These are phyloP conservation scores for Saxispiralis lemnorum DNA, from an alignment of 495 filamentous ascomycete species.

Conservation along the genomic window DNA sequence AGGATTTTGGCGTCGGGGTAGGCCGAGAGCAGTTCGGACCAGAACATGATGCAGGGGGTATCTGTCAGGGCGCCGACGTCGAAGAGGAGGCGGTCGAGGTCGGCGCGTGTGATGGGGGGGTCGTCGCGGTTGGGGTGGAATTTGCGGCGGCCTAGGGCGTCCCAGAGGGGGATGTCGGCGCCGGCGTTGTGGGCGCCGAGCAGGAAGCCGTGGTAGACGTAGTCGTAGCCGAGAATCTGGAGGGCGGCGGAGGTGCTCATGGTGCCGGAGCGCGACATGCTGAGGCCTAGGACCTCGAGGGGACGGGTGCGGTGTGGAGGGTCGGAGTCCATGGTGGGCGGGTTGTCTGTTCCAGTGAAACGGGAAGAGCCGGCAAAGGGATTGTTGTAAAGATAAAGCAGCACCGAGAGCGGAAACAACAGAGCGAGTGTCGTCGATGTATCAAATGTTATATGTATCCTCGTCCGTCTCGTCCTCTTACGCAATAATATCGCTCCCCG, in stretches of 20 bases:
- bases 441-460: too few relatives aligned
- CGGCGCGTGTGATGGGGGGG: neutral
- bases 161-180: constrained; percentile 8
- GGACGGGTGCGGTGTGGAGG: constrained; percentile 6
- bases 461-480: too few relatives aligned
- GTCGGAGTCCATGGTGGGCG: too few relatives aligned
- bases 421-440: too few relatives aligned
- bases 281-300: constrained; percentile 9
- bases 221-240: constrained; percentile 6
- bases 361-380: too few relatives aligned
- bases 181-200: constrained; percentile 4
- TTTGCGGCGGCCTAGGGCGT: constrained; percentile 2
- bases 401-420: too few relatives aligned
- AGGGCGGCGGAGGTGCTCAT: constrained; percentile 7
- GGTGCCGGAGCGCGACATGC: constrained; percentile 10
- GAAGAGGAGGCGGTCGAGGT: constrained; percentile 14
- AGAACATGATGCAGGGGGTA: constrained; percentile 3
- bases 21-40: constrained; percentile 4
- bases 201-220: constrained; percentile 9
- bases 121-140: neutral
- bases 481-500: too few relatives aligned
- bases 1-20: constrained; percentile 27
- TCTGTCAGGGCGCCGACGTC: constrained; percentile 9
- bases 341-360: too few relatives aligned
- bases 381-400: too few relatives aligned